A percentile compares a stretch with the other conserved stretches of the same genome.
These are phyloP conservation scores for Trametes cingulata DNA, from an alignment of 768 basidiomycete genomes.

Conservation along the genomic window DNA sequence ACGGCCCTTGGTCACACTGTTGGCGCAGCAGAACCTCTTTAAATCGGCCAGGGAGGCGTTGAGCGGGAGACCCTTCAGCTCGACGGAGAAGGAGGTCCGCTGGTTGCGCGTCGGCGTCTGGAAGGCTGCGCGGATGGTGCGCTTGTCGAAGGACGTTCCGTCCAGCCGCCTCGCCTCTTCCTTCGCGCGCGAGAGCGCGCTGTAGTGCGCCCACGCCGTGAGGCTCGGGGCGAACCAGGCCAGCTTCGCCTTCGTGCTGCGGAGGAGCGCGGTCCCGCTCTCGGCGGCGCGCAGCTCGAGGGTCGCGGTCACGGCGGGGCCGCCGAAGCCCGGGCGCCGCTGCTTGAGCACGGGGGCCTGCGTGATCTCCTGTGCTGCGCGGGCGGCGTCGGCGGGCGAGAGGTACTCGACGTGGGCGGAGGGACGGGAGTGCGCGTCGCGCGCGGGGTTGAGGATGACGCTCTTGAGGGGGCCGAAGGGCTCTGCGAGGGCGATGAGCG, in stretches of 20 bases:
- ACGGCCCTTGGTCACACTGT: conserved; percentile 29
- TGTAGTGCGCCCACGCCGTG: conserved; percentile 50
- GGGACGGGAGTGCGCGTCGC: not conserved
- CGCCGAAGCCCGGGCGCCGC: not conserved
- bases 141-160: conserved; percentile 39
- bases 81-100: conserved; percentile 42
- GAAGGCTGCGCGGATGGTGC: conserved; percentile 43
- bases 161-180: conserved; percentile 42
- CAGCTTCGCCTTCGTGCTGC: conserved; percentile 40
- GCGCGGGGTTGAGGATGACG: conserved; percentile 27
- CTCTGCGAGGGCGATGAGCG: conserved; percentile 35
- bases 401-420: conserved; percentile 34
- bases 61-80: conserved; percentile 46
- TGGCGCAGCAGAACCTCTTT: conserved; percentile 33
- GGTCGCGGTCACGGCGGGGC: conserved; percentile 29
- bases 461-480: conserved; percentile 34
- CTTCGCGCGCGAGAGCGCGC: conserved; percentile 44
- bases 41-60: conserved; percentile 36
- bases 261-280: conserved; percentile 23
- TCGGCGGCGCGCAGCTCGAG: conserved; percentile 30
- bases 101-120: conserved; percentile 32
- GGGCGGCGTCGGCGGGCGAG: conserved; percentile 32
- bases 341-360: not conserved
- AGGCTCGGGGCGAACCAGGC: conserved; percentile 46
- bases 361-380: conserved; percentile 31